Percentiles rank a stretch among this genome's conserved stretches.
These are phyloP conservation scores for Fusarium papillatum DNA, from an alignment of 2,329 filamentous ascomycete genomes.

Conservation along the genomic window DNA sequence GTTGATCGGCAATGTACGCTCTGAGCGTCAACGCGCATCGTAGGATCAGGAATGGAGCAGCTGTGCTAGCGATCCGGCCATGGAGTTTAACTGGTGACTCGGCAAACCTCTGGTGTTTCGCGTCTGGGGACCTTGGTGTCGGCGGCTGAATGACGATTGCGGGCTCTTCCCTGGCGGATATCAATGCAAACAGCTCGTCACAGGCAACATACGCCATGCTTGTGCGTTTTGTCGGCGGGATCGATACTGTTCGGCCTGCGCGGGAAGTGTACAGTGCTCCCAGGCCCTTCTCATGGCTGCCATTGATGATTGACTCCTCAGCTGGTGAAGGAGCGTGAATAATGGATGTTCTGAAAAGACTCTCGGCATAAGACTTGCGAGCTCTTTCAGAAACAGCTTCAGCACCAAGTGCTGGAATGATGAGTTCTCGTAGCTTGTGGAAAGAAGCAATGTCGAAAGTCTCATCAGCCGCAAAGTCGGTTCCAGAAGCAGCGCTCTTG, in stretches of 20 bases:
- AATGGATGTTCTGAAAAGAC: slow-evolving; percentile 85
- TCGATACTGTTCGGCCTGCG: slow-evolving; percentile 79
- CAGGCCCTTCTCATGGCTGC: slow-evolving; percentile 65
- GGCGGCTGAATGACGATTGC: slow-evolving; percentile 56
- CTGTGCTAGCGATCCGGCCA: slow-evolving; percentile 78
- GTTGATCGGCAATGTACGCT: slow-evolving; percentile 91
- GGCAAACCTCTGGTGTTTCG: slow-evolving; percentile 34
- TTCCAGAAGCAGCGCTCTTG: slow-evolving; percentile 56
- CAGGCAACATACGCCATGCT: slow-evolving; percentile 86
- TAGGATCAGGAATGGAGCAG: slow-evolving; percentile 85
- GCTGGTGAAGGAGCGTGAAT: slow-evolving; percentile 74
- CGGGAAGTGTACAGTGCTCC: slow-evolving; percentile 72
- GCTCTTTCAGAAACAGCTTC: slow-evolving; percentile 74
- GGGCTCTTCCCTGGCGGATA: slow-evolving; percentile 60
- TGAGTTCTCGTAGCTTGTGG: slow-evolving; percentile 74
- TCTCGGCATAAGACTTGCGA: slow-evolving; percentile 78
- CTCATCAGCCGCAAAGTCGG: slow-evolving; percentile 77
- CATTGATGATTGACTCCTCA: slow-evolving; percentile 68
- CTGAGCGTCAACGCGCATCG: slow-evolving; percentile 86
- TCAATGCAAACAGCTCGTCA: slow-evolving; percentile 81
- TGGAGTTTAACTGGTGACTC: slow-evolving; percentile 52
- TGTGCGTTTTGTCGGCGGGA: slow-evolving; percentile 73
- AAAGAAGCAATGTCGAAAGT: slow-evolving; percentile 86
- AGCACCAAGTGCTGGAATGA: slow-evolving; percentile 81
- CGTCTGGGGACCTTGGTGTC: slow-evolving; percentile 56